A percentile compares a stretch with the other conserved stretches of the same genome.
These are phyloP conservation scores for Pseudogymnoascus sp. DNA, from an alignment of 2,329 filamentous ascomycete genomes.

Conservation along the genomic window DNA sequence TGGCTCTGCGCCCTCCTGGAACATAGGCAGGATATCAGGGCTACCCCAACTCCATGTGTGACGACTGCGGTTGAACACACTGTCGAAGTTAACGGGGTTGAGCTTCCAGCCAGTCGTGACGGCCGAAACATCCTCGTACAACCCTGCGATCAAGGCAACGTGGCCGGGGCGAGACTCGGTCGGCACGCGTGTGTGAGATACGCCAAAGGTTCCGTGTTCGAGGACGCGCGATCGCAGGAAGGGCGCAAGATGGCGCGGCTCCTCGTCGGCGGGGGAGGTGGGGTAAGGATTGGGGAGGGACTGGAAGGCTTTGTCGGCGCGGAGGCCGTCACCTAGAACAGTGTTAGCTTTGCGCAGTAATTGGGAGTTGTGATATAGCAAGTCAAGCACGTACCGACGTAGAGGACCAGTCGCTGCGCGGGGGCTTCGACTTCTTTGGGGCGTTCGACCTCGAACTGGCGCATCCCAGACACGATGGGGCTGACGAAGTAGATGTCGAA, in stretches of 20 bases:
- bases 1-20: conserved; percentile 81
- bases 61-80: conserved; percentile 90
- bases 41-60: conserved; percentile 99
- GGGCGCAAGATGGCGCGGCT: conserved; percentile 73
- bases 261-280: conserved; percentile 53
- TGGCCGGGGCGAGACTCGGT: conserved; percentile 95
- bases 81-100: conserved; percentile 97
- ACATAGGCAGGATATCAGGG: conserved; percentile 96
- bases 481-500: conserved; percentile 99
- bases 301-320: conserved; percentile 96
- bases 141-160: conserved; percentile 88
- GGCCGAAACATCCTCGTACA: conserved; percentile 96
- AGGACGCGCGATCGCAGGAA: conserved; percentile 85
- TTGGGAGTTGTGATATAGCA: conserved; percentile 1
- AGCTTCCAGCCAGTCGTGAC: conserved; percentile 98
- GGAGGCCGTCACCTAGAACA: conserved; percentile 68
- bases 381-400: conserved; percentile 60
- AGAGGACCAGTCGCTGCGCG: conserved; percentile 82
- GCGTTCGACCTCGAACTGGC: conserved; percentile 62
- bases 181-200: conserved; percentile 92
- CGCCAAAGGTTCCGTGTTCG: conserved; percentile 86
- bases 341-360: conserved; percentile 9
- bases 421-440: conserved; percentile 55
- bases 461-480: conserved; percentile 94
- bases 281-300: conserved; percentile 80